Evolutionary conservation across 441 rosid genomes (phyloP).

Genomic region (Breynia disticha): DNA sequence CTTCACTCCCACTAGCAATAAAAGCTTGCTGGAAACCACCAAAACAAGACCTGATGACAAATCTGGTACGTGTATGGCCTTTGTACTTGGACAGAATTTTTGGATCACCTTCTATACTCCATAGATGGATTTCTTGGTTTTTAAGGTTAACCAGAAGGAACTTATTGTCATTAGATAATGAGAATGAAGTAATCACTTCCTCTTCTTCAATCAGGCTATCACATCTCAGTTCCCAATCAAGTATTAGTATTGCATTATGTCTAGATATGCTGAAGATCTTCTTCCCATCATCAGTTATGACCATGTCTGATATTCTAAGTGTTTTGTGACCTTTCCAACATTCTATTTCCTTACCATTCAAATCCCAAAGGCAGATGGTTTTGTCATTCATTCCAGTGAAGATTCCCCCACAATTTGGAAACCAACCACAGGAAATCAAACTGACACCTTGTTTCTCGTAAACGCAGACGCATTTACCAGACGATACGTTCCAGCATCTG

Average conservation of each 20-base stretch:
- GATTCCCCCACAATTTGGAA: conserved; percentile 40
- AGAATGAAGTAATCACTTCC: conserved; percentile 54
- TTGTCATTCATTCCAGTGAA: conserved; percentile 43
- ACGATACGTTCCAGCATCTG: conserved; percentile 49
- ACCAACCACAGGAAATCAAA: conserved; percentile 57
- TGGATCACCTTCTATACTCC: conserved; percentile 44
- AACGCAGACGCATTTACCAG: conserved; percentile 47
- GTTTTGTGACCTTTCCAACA: conserved; percentile 51
- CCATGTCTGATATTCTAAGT: conserved; percentile 47
- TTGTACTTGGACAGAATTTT: conserved; percentile 41
- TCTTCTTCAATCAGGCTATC: conserved; percentile 43
- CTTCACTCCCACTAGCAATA: conserved; percentile 73
- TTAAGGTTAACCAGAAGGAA: conserved; percentile 55
- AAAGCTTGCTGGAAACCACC: conserved; percentile 62
- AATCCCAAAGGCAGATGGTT: conserved; percentile 50
- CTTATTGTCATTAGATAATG: conserved; percentile 48
- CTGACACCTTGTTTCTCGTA: conserved; percentile 46
- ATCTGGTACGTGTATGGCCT: conserved; percentile 51
- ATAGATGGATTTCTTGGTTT: conserved; percentile 59
- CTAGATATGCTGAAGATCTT: conserved; percentile 46
- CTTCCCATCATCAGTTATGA: conserved; percentile 51
- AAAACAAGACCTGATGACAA: conserved; percentile 59
- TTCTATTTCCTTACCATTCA: conserved; percentile 46
- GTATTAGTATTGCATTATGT: conserved; percentile 40
- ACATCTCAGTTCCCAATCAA: conserved; percentile 37